A percentile compares a stretch with the other conserved stretches of the same genome.
Conservation (phyloP, 768 basidiomycete genomes). For the Russula dissimulans region DNA sequence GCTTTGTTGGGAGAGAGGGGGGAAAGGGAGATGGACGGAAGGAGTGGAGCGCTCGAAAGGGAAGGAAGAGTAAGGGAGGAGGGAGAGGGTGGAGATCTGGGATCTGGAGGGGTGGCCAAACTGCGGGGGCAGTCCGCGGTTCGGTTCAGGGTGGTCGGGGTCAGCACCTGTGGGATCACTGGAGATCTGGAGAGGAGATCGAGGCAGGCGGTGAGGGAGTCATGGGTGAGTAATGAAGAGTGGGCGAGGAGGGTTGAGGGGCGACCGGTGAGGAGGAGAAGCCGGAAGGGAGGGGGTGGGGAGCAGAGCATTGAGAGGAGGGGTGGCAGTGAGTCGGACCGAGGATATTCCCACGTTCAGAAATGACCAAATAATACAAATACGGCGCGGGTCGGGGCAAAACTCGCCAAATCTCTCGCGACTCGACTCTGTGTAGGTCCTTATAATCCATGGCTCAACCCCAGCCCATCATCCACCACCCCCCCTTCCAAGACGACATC, state of each 20-base stretch:
- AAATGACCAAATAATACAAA: conserved; percentile 7
- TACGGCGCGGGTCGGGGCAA: neutral
- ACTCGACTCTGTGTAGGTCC: neutral
- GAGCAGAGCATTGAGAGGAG: neutral
- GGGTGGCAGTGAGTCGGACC: neutral
- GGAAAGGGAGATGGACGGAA: neutral
- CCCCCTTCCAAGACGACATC: conserved; percentile 24
- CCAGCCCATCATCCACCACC: conserved; percentile 40
- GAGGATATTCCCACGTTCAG: neutral
- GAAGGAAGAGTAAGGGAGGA: neutral
- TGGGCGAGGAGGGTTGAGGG: no score
- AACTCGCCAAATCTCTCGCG: neutral
- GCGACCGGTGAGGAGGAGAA: neutral
- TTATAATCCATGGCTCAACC: conserved; percentile 30
- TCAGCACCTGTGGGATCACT: neutral
- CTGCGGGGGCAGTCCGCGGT: neutral
- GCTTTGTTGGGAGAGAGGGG: neutral
- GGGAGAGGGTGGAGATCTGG: conserved; percentile 1
- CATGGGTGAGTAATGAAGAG: no score
- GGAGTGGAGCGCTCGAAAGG: neutral
- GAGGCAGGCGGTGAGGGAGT: neutral
- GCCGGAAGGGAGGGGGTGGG: neutral
- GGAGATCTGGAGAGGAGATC: neutral
- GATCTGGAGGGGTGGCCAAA: conserved; percentile 5
- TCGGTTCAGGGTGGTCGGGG: conserved; percentile 1